A percentile compares a stretch with the other conserved stretches of the same genome.
These are phyloP conservation scores for Babesia ovata DNA, from an alignment of 169 alveolate species.

Conservation along the genomic window DNA sequence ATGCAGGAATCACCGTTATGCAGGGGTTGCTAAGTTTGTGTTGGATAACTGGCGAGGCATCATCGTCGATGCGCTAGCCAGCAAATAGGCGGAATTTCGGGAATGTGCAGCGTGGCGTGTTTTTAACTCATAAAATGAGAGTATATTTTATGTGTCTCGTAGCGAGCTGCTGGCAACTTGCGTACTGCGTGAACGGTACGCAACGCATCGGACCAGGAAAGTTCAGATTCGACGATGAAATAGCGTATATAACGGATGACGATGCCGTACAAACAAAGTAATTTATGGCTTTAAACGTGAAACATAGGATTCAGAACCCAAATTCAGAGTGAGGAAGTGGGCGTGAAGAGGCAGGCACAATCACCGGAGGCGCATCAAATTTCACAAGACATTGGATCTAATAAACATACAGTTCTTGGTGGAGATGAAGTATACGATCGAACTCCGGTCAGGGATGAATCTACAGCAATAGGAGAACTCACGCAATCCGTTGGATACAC, in stretches of 20 bases:
- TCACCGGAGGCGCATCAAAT: background rate
- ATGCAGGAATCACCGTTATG: background rate
- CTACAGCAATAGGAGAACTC: background rate
- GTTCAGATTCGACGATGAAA: slow-evolving; percentile 64
- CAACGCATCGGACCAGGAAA: slow-evolving; percentile 55
- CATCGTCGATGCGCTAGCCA: slow-evolving; percentile 17
- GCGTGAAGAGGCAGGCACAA: background rate
- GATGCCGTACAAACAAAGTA: background rate
- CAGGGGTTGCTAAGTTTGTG: slow-evolving; percentile 42
- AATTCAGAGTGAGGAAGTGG: background rate
- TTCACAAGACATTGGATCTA: background rate
- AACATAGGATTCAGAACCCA: background rate
- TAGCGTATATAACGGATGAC: slow-evolving; percentile 25
- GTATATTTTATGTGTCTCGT: background rate
- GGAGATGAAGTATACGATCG: too few relatives aligned
- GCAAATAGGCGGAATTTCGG: background rate
- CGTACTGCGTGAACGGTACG: slow-evolving; percentile 9
- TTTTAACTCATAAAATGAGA: slow-evolving; percentile 1
- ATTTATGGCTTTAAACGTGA: background rate
- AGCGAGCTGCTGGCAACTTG: background rate
- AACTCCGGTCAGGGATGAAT: background rate
- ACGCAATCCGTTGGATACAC: slow-evolving; percentile 63
- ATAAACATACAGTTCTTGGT: background rate
- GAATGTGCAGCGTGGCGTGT: background rate
- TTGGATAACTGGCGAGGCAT: slow-evolving; percentile 47